Percentiles rank a stretch among this genome's conserved stretches.
Conservation (phyloP, 768 basidiomycete genomes). For the Fomitopsis pulvina region DNA sequence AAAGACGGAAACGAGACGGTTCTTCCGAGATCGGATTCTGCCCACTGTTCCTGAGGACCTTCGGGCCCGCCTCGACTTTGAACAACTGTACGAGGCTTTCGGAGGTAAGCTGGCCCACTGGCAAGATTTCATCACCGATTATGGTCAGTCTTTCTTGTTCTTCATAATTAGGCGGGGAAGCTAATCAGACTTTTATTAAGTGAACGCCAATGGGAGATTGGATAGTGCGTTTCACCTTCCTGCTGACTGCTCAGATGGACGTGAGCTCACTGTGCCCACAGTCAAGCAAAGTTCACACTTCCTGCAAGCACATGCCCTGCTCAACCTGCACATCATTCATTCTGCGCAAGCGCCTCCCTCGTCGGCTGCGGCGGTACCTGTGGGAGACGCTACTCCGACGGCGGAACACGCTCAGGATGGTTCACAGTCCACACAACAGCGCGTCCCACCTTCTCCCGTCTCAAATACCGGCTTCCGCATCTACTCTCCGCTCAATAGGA, state of each 20-base stretch:
- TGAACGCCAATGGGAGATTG: slow-evolving; percentile 66
- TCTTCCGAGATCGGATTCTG: slow-evolving; percentile 57
- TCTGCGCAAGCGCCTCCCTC: slow-evolving; percentile 51
- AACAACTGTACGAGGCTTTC: slow-evolving; percentile 68
- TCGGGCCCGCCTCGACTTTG: slow-evolving; percentile 53
- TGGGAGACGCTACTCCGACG: slow-evolving; percentile 17
- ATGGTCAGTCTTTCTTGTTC: slow-evolving; percentile 35
- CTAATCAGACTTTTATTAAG: slow-evolving; percentile 28
- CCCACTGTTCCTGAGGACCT: slow-evolving; percentile 66
- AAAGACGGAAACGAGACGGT: slow-evolving; percentile 61
- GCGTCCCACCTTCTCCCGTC: slow-evolving; percentile 16
- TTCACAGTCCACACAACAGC: slow-evolving; percentile 18
- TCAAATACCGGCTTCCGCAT: slow-evolving; percentile 27
- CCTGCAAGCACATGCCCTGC: slow-evolving; percentile 75
- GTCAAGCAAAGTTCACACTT: slow-evolving; percentile 79
- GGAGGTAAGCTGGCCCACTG: slow-evolving; percentile 83
- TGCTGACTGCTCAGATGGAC: not conserved
- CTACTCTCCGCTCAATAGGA: slow-evolving; percentile 28
- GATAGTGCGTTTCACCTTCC: slow-evolving; percentile 43
- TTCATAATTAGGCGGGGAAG: not conserved
- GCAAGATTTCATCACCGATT: slow-evolving; percentile 74
- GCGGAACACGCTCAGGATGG: slow-evolving; percentile 16
- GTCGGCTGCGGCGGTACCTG: slow-evolving; percentile 17
- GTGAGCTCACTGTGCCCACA: slow-evolving; percentile 20
- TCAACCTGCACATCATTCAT: slow-evolving; percentile 86